Percentiles rank a stretch among this genome's conserved stretches.
Conservation (phyloP, 1,284 basidiomycete species). For the Violaceomyces palustris region DNA sequence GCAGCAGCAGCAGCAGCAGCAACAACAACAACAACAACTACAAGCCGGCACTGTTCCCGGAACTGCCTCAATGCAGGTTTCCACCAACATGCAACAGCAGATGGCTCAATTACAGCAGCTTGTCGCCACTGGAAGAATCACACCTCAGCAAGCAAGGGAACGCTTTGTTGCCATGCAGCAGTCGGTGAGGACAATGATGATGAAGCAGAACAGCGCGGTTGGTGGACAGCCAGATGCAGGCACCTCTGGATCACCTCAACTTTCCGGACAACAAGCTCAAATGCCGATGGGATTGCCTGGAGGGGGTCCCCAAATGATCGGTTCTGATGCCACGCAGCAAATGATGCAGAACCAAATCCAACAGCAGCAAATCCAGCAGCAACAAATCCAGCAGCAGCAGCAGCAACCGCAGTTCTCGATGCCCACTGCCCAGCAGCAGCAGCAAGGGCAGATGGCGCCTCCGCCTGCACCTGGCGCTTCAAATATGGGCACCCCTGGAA, state of each 20-base stretch:
- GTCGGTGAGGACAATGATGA: slow-evolving; percentile 30
- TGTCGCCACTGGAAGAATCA: slow-evolving; percentile 26
- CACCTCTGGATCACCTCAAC: too few species aligned
- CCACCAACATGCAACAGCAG: slow-evolving; percentile 32
- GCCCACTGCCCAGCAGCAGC: too few species aligned
- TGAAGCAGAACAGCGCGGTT: too few species aligned
- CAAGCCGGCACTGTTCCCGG: neutral
- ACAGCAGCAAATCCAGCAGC: slow-evolving; percentile 4
- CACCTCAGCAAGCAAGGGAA: slow-evolving; percentile 41
- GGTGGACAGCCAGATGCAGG: too few species aligned
- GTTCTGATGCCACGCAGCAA: too few species aligned
- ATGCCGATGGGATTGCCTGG: too few species aligned
- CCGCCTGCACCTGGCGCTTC: too few species aligned
- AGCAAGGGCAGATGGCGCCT: too few species aligned
- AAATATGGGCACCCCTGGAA: too few species aligned
- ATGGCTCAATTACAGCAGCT: slow-evolving; percentile 38
- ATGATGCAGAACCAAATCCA: neutral
- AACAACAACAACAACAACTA: slow-evolving; percentile 1
- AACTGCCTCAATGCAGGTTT: slow-evolving; percentile 5
- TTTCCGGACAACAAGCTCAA: too few species aligned
- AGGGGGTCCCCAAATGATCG: too few species aligned
- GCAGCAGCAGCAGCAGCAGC: slow-evolving; percentile 6
- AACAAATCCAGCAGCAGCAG: slow-evolving; percentile 9
- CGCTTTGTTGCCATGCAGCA: slow-evolving; percentile 41
- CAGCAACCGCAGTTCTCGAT: neutral